Evolutionary conservation across 257 asterid genomes (phyloP).

Genomic region (Solanum neorickii): DNA sequence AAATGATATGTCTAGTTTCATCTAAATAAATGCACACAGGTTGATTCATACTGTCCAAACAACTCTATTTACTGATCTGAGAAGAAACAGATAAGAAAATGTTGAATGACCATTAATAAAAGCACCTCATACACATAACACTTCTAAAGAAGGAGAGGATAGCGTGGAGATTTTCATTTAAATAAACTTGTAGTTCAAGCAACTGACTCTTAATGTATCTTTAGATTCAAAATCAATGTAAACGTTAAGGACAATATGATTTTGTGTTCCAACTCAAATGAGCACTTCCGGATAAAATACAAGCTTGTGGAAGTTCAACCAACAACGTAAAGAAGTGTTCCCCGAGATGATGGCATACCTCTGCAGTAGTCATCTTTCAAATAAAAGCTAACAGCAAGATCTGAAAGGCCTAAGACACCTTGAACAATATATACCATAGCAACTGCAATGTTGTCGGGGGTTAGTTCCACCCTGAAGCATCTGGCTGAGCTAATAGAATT

Average conservation of each 20-base stretch:
- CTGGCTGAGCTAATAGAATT: slow-evolving; percentile 32
- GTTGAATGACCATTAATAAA: neutral
- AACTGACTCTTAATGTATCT: neutral
- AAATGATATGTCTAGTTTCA: neutral
- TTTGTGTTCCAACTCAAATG: neutral
- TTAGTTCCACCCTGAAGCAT: slow-evolving; percentile 77
- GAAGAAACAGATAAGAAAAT: neutral
- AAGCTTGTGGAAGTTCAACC: neutral
- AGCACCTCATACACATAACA: neutral
- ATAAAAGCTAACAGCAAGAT: slow-evolving; percentile 89
- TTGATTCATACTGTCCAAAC: neutral
- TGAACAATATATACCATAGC: slow-evolving; percentile 99
- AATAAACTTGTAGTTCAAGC: neutral
- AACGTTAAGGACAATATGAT: neutral
- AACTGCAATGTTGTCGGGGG: slow-evolving; percentile 85
- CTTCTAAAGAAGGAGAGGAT: neutral
- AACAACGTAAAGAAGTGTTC: neutral
- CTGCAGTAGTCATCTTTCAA: slow-evolving; percentile 98
- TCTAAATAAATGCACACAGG: neutral
- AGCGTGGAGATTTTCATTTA: neutral
- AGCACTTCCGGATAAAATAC: neutral
- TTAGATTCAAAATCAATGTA: neutral
- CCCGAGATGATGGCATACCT: slow-evolving; percentile 36
- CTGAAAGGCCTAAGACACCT: slow-evolving; percentile 87
- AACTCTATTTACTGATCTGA: neutral